Evolutionary conservation across 805 yeast genomes (phyloP).

Genomic region (Cyberlindnera nakhonratchasimensis): DNA sequence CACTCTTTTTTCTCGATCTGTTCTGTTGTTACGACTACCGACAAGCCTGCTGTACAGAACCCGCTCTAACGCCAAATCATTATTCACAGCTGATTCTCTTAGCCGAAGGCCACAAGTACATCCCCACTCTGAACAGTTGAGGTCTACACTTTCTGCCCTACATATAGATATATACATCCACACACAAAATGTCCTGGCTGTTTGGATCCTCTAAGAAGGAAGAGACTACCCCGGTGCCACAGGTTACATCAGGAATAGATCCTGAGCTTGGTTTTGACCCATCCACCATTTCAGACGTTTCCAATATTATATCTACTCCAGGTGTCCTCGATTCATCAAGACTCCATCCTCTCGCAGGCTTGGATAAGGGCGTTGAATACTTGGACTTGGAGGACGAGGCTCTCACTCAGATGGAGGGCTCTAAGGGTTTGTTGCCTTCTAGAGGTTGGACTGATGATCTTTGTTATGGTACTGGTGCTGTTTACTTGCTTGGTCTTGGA

Average conservation of each 20-base stretch:
- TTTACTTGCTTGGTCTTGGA: constrained; percentile 82
- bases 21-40: too few species aligned
- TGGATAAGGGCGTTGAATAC: constrained; percentile 85
- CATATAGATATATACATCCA: constrained; percentile 1
- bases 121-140: too few species aligned
- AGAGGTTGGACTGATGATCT: constrained; percentile 97
- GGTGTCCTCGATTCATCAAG: constrained; percentile 63
- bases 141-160: background rate
- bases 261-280: constrained; percentile 58
- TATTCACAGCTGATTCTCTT: too few species aligned
- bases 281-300: constrained; percentile 56
- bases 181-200: constrained; percentile 28
- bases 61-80: too few species aligned
- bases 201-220: constrained; percentile 28
- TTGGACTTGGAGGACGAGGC: constrained; percentile 85
- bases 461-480: constrained; percentile 97
- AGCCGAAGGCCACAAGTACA: constrained; percentile 5
- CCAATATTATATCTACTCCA: constrained; percentile 56
- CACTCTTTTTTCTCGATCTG: too few species aligned
- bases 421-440: constrained; percentile 89
- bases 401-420: constrained; percentile 73
- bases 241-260: constrained; percentile 16
- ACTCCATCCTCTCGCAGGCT: constrained; percentile 90
- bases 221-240: constrained; percentile 16
- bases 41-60: too few species aligned